Evolutionary conservation across 306 rosid genomes (phyloP).

Genomic region (Dryas alaskensis): DNA sequence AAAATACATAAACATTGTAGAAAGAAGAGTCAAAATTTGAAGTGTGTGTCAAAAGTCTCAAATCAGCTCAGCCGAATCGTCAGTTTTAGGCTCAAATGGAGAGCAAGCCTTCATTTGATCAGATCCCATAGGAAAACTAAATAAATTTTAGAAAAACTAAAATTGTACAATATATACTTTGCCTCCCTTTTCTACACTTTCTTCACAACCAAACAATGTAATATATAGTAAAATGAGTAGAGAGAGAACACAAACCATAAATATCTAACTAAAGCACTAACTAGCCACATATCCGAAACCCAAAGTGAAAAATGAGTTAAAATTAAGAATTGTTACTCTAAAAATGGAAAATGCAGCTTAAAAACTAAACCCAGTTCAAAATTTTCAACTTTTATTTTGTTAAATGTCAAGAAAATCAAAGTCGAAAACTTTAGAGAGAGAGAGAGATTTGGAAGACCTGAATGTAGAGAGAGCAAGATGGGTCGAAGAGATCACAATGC

Average conservation of each 20-base stretch:
- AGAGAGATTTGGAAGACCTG: conserved; percentile 34
- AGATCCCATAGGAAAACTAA: conserved; percentile 16
- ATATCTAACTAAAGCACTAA: neutral
- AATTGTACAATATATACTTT: neutral
- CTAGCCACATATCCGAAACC: conserved; percentile 12
- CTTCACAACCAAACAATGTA: conserved; percentile 26
- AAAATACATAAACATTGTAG: neutral
- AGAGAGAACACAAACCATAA: neutral
- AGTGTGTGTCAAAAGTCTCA: neutral
- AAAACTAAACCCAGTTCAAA: conserved; percentile 5
- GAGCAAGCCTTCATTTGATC: conserved; percentile 1
- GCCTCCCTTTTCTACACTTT: conserved; percentile 26
- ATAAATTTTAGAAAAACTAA: conserved; percentile 16
- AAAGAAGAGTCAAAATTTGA: neutral
- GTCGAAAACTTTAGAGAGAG: neutral
- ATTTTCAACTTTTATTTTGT: neutral
- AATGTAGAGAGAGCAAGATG: conserved; percentile 25
- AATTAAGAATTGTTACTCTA: conserved; percentile 4
- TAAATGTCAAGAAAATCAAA: neutral
- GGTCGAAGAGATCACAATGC: conserved; percentile 54
- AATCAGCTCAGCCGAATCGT: conserved; percentile 8
- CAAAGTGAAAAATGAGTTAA: neutral
- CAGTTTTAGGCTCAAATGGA: neutral
- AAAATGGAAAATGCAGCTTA: conserved; percentile 18
- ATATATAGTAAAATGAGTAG: neutral